Evolutionary conservation across 768 basidiomycete genomes (phyloP).

Genomic region (Tylopilus intermedius): DNA sequence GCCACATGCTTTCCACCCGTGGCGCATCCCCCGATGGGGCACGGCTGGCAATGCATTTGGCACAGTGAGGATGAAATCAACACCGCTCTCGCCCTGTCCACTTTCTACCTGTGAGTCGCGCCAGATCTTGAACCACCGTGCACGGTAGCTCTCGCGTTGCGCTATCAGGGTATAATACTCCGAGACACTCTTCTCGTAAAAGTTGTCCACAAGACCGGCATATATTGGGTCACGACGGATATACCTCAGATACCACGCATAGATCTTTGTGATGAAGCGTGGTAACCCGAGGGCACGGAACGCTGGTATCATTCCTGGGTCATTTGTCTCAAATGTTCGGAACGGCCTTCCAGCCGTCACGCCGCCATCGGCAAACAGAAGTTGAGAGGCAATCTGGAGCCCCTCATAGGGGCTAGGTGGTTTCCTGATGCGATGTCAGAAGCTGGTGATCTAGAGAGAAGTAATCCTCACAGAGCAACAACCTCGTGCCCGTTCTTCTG

Average conservation of each 20-base stretch:
- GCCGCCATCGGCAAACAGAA: conserved; percentile 49
- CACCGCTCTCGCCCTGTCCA: conserved; percentile 33
- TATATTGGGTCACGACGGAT: conserved; percentile 49
- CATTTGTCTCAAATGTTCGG: conserved; percentile 41
- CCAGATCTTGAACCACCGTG: conserved; percentile 36
- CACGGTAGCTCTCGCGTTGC: conserved; percentile 40
- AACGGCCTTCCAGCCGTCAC: conserved; percentile 34
- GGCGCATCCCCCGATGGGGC: conserved; percentile 47
- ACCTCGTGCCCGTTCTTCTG: conserved; percentile 45
- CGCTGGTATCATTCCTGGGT: conserved; percentile 41
- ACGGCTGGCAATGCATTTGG: conserved; percentile 60
- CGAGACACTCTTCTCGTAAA: conserved; percentile 43
- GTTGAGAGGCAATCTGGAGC: conserved; percentile 47
- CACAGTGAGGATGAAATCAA: conserved; percentile 62
- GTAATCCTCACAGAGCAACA: conserved; percentile 44
- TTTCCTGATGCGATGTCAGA: conserved; percentile 13
- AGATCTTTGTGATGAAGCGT: conserved; percentile 41
- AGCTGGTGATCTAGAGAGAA: neutral
- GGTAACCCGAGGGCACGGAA: conserved; percentile 43
- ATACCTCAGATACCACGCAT: conserved; percentile 48
- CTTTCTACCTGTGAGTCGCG: conserved; percentile 22
- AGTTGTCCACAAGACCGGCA: conserved; percentile 48
- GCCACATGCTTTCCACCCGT: conserved; percentile 54
- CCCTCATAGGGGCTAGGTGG: conserved; percentile 49
- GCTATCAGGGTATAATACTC: conserved; percentile 49